These are phyloP conservation scores for Leishmania aethiopica DNA, from an alignment of 208 protist genomes.

Conservation along the genomic window DNA sequence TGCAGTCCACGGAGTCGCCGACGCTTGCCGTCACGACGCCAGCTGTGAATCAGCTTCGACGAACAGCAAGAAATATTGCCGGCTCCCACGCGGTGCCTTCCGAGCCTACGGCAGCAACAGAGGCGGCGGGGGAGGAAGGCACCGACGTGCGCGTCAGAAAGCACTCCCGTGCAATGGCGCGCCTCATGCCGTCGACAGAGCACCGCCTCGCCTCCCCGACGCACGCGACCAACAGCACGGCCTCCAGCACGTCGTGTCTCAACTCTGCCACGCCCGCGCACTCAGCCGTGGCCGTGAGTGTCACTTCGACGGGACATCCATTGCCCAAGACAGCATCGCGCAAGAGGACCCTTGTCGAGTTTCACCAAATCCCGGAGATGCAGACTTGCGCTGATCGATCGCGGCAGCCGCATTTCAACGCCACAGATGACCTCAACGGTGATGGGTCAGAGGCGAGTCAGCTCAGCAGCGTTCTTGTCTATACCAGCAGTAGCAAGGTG, in stretches of 20 bases:
- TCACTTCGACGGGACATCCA: not conserved
- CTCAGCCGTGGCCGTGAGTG: not conserved
- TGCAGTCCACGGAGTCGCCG: constrained; percentile 1
- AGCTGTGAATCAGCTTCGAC: not conserved
- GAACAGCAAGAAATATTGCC: not conserved
- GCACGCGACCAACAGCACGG: not conserved
- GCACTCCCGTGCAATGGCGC: not conserved
- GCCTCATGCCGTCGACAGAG: not conserved
- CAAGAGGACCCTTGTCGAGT: not conserved
- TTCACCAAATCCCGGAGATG: not conserved
- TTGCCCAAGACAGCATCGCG: not conserved
- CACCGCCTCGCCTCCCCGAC: not conserved
- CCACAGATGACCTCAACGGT: not conserved
- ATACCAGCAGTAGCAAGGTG: not conserved
- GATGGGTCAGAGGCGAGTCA: not conserved
- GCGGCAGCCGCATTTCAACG: not conserved
- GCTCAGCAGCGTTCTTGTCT: not conserved
- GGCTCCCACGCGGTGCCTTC: not conserved
- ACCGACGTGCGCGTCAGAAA: not conserved
- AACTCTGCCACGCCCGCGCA: not conserved
- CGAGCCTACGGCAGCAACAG: not conserved
- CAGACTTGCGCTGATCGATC: not conserved
- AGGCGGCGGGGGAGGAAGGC: not conserved
- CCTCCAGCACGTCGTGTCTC: not conserved
- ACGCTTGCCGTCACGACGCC: not conserved